Evolutionary conservation across 73 alveolate genomes (phyloP).

Genomic region (Stentor roeselii): DNA sequence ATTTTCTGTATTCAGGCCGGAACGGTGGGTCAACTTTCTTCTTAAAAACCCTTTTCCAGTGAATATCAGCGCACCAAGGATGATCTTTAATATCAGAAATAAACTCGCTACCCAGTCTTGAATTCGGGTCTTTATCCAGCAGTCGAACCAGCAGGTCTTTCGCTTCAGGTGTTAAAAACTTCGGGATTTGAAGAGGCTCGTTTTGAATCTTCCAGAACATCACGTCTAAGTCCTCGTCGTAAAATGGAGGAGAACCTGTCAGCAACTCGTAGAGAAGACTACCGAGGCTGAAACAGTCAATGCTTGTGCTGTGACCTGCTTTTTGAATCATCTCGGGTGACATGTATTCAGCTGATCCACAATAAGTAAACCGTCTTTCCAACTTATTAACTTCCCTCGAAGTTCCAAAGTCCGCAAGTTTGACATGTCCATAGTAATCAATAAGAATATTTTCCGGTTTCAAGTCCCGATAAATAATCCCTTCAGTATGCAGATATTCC

Average conservation of each 20-base stretch:
- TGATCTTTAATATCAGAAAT: slow-evolving; percentile 69
- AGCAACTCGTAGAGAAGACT: slow-evolving; percentile 52
- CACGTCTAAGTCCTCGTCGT: slow-evolving; percentile 41
- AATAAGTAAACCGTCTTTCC: slow-evolving; percentile 69
- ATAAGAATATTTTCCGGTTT: slow-evolving; percentile 95
- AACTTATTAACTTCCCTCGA: slow-evolving; percentile 81
- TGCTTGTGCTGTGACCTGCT: slow-evolving; percentile 70
- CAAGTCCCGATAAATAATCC: slow-evolving; percentile 91
- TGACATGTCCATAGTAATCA: slow-evolving; percentile 91
- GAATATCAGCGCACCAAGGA: slow-evolving; percentile 55
- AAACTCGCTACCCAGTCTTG: slow-evolving; percentile 44
- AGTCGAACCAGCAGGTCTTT: slow-evolving; percentile 32
- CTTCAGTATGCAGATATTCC: slow-evolving; percentile 88
- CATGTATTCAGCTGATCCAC: slow-evolving; percentile 92
- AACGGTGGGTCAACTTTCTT: slow-evolving; percentile 59
- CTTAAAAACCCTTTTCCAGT: slow-evolving; percentile 49
- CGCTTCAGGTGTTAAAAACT: slow-evolving; percentile 36
- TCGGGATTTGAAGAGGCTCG: slow-evolving; percentile 56
- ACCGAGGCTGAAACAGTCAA: slow-evolving; percentile 93
- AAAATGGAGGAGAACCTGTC: slow-evolving; percentile 59
- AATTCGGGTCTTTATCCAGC: slow-evolving; percentile 43
- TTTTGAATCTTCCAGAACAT: slow-evolving; percentile 53
- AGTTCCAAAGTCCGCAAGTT: slow-evolving; percentile 94
- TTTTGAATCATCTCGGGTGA: slow-evolving; percentile 88
- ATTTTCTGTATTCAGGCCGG: slow-evolving; percentile 37